phyloP scores from a whole-genome alignment of 1,139 yeast species.

The Eremothecium gossypii region DNA sequence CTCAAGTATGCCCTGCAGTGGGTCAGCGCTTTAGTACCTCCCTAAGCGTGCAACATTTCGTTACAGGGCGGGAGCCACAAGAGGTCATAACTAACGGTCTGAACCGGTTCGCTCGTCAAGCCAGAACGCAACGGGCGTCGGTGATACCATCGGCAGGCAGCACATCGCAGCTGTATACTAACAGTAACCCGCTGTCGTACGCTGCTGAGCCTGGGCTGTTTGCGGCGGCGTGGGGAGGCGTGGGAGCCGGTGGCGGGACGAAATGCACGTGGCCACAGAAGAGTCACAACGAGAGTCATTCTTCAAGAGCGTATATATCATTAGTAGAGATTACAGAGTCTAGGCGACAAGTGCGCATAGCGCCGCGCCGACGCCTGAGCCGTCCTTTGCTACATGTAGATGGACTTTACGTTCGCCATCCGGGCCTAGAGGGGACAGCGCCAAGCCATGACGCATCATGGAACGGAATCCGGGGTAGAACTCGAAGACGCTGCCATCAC shows the following conservation, averaged over 20 bases:
- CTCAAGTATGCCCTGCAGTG: no score
- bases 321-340: background rate
- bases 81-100: no score
- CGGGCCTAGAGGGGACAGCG: constrained; percentile 57
- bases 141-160: no score
- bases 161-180: no score
- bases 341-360: constrained; percentile 55
- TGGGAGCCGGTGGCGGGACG: background rate
- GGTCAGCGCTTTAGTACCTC: background rate
- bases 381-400: constrained; percentile 80
- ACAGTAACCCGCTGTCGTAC: no score
- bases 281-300: no score
- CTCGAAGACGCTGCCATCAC: constrained; percentile 90
- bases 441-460: constrained; percentile 65
- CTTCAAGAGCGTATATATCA: background rate
- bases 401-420: constrained; percentile 63
- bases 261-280: background rate
- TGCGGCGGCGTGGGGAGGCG: no score
- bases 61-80: no score
- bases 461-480: constrained; percentile 82
- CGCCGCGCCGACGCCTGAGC: constrained; percentile 95
- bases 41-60: background rate
- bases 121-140: no score
- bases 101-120: no score
- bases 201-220: no score